These are phyloP conservation scores for Parsonsia alboflavescens DNA, from an alignment of 257 asterid genomes.

Conservation along the genomic window DNA sequence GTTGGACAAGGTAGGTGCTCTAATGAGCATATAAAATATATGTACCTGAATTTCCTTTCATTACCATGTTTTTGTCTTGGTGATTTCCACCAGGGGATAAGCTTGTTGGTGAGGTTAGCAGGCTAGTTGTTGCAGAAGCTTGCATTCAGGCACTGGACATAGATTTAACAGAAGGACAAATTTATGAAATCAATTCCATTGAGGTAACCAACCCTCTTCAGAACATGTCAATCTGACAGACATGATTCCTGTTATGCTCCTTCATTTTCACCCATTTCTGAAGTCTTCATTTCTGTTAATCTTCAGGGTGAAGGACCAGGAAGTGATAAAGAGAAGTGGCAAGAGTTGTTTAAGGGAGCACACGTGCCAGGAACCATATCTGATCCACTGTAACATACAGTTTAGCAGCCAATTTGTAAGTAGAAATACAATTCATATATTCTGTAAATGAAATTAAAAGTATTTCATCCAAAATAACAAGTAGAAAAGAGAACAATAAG, in stretches of 20 bases:
- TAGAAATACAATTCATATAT: no score
- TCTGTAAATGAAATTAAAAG: no score
- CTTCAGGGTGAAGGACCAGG: constrained; percentile 96
- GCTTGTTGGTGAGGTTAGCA: constrained; percentile 89
- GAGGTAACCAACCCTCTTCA: constrained; percentile 40
- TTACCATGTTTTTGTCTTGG: neutral
- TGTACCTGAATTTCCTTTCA: neutral
- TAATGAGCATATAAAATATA: neutral
- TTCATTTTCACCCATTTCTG: no score
- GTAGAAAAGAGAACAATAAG: no score
- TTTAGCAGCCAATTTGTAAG: no score
- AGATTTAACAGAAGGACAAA: constrained; percentile 67
- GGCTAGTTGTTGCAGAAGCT: constrained; percentile 96
- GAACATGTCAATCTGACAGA: neutral
- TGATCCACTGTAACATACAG: neutral
- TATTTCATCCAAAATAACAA: no score
- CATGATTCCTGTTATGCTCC: neutral
- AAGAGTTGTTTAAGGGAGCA: constrained; percentile 59
- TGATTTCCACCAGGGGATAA: constrained; percentile 63
- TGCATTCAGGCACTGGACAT: constrained; percentile 87
- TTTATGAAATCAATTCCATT: constrained; percentile 81
- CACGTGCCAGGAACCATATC: neutral
- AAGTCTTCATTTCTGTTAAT: neutral
- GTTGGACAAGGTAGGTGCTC: constrained; percentile 58
- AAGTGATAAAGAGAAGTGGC: constrained; percentile 64